These are phyloP conservation scores for Aspergillus aculeatinus DNA, from an alignment of 2,329 filamentous ascomycete genomes.

Conservation along the genomic window DNA sequence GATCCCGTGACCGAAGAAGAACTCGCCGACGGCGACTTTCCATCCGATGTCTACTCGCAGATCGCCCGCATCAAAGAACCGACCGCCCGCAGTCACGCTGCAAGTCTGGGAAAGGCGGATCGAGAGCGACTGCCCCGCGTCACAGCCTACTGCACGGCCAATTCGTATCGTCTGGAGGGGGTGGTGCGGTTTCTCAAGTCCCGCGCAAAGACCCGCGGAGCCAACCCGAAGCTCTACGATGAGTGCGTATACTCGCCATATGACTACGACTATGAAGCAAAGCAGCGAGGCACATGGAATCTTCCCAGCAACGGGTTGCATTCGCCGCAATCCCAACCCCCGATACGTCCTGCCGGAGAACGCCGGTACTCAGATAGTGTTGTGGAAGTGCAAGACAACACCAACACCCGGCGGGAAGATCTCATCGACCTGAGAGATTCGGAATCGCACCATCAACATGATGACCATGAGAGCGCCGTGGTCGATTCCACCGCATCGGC, in stretches of 20 bases:
- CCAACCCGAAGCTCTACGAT: slow-evolving; percentile 89
- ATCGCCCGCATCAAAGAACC: slow-evolving; percentile 98
- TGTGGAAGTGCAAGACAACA: slow-evolving; percentile 64
- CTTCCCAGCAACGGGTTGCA: slow-evolving; percentile 38
- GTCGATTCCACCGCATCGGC: slow-evolving; percentile 27
- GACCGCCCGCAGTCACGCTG: slow-evolving; percentile 86
- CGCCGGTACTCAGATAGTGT: slow-evolving; percentile 68
- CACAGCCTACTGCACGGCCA: slow-evolving; percentile 94
- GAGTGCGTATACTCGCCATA: slow-evolving; percentile 98
- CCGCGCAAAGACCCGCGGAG: slow-evolving; percentile 70
- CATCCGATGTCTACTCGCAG: slow-evolving; percentile 93
- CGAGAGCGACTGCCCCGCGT: slow-evolving; percentile 82
- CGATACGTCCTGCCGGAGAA: slow-evolving; percentile 50
- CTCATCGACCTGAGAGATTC: slow-evolving; percentile 61
- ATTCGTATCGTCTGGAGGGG: slow-evolving; percentile 84
- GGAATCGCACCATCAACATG: slow-evolving; percentile 29
- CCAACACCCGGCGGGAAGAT: slow-evolving; percentile 57
- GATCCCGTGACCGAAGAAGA: slow-evolving; percentile 84
- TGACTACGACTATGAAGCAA: slow-evolving; percentile 64
- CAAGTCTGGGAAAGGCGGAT: slow-evolving; percentile 88
- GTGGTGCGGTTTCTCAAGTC: slow-evolving; percentile 90
- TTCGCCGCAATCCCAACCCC: slow-evolving; percentile 22
- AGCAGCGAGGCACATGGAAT: slow-evolving; percentile 31
- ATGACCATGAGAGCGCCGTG: slow-evolving; percentile 25
- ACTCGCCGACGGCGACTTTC: slow-evolving; percentile 79